Base-by-base conservation (phyloP, 805 yeast species). In the Yamadazyma akitaensis region DNA sequence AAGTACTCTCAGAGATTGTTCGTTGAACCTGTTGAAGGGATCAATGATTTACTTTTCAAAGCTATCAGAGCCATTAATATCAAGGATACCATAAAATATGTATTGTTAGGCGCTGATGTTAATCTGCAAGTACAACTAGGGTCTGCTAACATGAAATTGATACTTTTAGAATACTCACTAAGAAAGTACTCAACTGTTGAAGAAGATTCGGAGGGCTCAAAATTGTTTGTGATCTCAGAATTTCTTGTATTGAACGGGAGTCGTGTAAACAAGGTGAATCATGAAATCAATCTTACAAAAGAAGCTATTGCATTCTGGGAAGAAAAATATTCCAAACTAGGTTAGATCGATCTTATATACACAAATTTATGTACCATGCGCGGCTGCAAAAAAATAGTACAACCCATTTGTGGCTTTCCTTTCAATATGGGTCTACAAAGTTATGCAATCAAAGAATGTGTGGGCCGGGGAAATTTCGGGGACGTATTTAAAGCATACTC, bases 401-500 rank as follows among this genome's bases (percentile, higher is more conserved):
- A 6, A 25, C 14, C 33, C 32, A 43, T 36, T 36, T 43, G 44
- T 42, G 36, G 28, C 11, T 14, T 19, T 36, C 28, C 39, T 21
- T 36, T 18, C 21, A 12, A 2, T 7, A 59, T 57, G 58, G 51
- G 53, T 5, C 38, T 47, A 5, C 53, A 49, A 19, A 51, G 53
- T 31, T 67, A 66, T 48, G 49, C 47, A 18, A 40, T 65, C n/a
- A 51, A 72, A 19, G 76, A 79, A 44, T 83, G 90, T 57, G 79
- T 88, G 12, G 96, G 96, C 0, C 73, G 80, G 47, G 96, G 96
- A 0, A 85, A 85, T 53, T 88, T 88, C 70, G 96, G 96, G 13
- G 92, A 87, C 59, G 96, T 88, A 34, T 88, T 81, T 61, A 79
- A 73, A 56, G 94, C 89, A 37, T 50, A 50, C 13, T 72, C 73